Conservation (phyloP, 75 land plant genomes). For the Sequoiadendron giganteum region DNA sequence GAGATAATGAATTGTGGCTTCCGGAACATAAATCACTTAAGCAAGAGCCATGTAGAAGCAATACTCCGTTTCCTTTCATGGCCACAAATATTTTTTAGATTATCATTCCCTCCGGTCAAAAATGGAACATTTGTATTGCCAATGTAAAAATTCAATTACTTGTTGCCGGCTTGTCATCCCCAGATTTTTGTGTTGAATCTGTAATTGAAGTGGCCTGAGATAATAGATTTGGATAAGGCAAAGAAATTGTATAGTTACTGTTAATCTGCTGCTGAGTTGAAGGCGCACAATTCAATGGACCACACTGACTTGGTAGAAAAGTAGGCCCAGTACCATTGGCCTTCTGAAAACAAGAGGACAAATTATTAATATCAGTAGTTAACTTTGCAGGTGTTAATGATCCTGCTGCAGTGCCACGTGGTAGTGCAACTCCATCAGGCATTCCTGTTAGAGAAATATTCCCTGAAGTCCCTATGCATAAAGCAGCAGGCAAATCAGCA, state of each 20-base stretch:
- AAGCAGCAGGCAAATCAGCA: neutral
- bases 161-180: neutral
- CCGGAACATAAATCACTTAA: neutral
- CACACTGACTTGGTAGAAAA: neutral
- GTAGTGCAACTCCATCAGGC: neutral
- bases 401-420: neutral
- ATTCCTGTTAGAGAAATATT: neutral
- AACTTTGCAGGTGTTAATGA: slow-evolving; percentile 1
- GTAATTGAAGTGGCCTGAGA: neutral
- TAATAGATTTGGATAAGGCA: neutral
- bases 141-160: slow-evolving; percentile 7
- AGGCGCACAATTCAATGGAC: neutral
- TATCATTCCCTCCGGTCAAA: neutral
- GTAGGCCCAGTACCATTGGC: neutral
- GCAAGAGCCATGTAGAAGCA: neutral
- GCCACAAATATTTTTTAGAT: neutral
- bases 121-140: neutral
- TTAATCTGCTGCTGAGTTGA: slow-evolving; percentile 11
- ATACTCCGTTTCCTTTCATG: neutral
- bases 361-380: slow-evolving; percentile 1
- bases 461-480: neutral
- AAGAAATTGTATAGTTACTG: slow-evolving; percentile 5
- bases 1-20: neutral
- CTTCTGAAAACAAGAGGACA: slow-evolving; percentile 2
- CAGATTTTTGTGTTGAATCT: neutral